A percentile compares a stretch with the other conserved stretches of the same genome.
Conservation (phyloP, 2,329 filamentous ascomycete species). For the Didymella keratinophila region DNA sequence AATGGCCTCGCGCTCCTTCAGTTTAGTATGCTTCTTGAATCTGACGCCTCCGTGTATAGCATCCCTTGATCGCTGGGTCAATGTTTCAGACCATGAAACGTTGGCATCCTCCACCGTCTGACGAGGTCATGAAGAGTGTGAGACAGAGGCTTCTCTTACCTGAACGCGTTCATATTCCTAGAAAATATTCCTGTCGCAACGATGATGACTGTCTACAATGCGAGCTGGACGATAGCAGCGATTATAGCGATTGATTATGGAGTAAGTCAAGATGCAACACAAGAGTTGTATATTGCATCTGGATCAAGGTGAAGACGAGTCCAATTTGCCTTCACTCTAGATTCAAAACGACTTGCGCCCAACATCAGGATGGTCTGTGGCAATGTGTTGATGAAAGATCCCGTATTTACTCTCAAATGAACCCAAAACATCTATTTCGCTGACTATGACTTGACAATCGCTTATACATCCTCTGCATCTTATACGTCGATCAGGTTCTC, state of each 20-base stretch:
- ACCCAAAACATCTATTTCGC: constrained; percentile 25
- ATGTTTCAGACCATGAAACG: not conserved
- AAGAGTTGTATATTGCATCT: no score
- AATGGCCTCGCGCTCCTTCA: not conserved
- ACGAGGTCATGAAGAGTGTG: no score
- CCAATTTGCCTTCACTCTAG: not conserved
- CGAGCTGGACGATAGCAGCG: no score
- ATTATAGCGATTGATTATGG: not conserved
- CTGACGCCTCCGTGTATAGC: not conserved
- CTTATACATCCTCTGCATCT: not conserved
- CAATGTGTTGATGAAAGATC: constrained; percentile 12
- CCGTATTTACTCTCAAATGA: constrained; percentile 35
- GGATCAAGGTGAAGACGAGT: not conserved
- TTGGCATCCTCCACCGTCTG: not conserved
- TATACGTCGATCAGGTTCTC: constrained; percentile 53
- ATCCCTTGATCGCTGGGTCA: not conserved
- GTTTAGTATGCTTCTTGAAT: not conserved
- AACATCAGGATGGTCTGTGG: not conserved
- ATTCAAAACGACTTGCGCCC: not conserved
- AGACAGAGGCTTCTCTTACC: not conserved
- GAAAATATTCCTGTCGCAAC: no score
- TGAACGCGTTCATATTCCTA: not conserved
- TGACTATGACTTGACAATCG: constrained; percentile 20
- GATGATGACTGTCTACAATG: not conserved
- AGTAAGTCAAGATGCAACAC: no score